These are phyloP conservation scores for Trichodelitschia bisporula DNA, from an alignment of 495 filamentous ascomycete genomes.

Conservation along the genomic window DNA sequence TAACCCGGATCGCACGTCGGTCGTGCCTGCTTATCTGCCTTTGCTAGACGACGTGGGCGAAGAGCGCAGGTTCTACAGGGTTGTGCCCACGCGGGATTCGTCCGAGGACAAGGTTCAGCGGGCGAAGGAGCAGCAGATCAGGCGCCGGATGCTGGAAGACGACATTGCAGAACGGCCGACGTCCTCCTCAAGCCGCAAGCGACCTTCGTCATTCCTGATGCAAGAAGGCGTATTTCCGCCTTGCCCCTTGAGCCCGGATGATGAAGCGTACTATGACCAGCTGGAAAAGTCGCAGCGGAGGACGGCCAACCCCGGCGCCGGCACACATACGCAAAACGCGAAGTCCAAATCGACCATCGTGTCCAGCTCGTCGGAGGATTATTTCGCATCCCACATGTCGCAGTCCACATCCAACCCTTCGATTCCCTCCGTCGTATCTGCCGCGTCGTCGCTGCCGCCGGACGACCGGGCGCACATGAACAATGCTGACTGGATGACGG, in stretches of 20 bases:
- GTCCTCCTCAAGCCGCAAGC: constrained; percentile 4
- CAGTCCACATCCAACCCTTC: constrained; percentile 20
- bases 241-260: constrained; percentile 19
- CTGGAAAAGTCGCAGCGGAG: no score
- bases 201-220: constrained; percentile 4
- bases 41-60: no score
- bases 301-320: no score
- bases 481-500: background rate
- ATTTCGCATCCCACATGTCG: constrained; percentile 16
- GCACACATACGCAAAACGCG: no score
- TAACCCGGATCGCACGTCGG: no score
- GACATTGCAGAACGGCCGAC: constrained; percentile 2
- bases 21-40: no score
- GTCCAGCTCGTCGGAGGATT: constrained; percentile 7
- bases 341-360: no score
- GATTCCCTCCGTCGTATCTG: constrained; percentile 20
- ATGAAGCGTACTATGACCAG: constrained; percentile 9
- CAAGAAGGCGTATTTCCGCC: no score
- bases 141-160: constrained; percentile 8
- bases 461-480: constrained; percentile 7
- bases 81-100: constrained; percentile 1
- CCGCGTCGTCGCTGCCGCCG: constrained; percentile 14
- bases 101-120: constrained; percentile 13
- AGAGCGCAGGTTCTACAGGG: no score
- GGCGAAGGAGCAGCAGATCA: constrained; percentile 13